Conservation (phyloP, 2,329 filamentous ascomycete species). For the Verticillium tricorpus region DNA sequence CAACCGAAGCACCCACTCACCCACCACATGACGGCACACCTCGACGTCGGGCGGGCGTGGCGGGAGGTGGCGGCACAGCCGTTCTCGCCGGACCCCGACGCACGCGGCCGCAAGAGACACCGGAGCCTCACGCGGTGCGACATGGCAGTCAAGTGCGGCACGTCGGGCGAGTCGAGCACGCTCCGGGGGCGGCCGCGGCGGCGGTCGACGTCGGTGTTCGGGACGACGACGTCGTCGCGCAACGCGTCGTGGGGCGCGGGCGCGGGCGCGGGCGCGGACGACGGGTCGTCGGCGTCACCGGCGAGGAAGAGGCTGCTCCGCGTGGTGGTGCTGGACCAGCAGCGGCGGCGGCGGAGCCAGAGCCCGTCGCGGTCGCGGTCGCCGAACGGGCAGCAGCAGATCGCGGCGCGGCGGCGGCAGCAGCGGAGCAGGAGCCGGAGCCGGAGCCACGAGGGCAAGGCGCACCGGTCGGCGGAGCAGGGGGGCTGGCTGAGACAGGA, state of each 20-base stretch:
- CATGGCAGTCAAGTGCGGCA: constrained; percentile 28
- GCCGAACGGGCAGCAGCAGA: constrained; percentile 23
- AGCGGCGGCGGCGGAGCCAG: constrained; percentile 39
- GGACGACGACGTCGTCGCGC: constrained; percentile 20
- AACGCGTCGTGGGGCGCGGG: constrained; percentile 22
- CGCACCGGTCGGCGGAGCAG: constrained; percentile 4
- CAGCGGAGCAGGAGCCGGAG: constrained; percentile 33
- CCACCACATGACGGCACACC: neutral
- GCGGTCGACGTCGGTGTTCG: constrained; percentile 31
- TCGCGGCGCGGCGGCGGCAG: constrained; percentile 26
- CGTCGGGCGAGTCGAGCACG: constrained; percentile 36
- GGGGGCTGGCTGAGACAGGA: constrained; percentile 6
- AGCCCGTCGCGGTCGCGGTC: constrained; percentile 35
- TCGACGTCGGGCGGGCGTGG: neutral
- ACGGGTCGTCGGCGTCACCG: constrained; percentile 28
- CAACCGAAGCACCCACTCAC: neutral
- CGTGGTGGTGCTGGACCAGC: constrained; percentile 32
- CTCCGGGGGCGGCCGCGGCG: constrained; percentile 35
- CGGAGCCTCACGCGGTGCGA: constrained; percentile 29
- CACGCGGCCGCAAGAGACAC: constrained; percentile 34
- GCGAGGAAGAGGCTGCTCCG: constrained; percentile 36
- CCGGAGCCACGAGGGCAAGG: constrained; percentile 16
- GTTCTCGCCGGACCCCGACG: constrained; percentile 10
- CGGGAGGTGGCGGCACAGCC: neutral
- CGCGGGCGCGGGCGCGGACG: neutral